phyloP scores from a whole-genome alignment of 345 rosid species.

The Linum lewisii region DNA sequence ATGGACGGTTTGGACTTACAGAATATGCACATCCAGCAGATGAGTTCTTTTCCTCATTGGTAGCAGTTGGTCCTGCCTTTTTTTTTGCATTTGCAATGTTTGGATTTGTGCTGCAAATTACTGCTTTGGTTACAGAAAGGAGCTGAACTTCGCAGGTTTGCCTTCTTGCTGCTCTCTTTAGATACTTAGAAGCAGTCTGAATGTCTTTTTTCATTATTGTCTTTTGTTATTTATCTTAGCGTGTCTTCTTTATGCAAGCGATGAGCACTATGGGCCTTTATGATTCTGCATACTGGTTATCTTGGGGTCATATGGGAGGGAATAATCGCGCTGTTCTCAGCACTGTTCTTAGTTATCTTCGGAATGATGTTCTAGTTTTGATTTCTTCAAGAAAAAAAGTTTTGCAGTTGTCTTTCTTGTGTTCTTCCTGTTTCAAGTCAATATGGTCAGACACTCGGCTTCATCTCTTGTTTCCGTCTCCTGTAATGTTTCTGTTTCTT shows the following conservation, averaged over 20 bases:
- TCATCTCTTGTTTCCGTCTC: not conserved
- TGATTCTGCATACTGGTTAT: slow-evolving; percentile 81
- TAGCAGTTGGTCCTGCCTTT: slow-evolving; percentile 55
- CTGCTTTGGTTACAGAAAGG: slow-evolving; percentile 73
- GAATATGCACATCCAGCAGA: slow-evolving; percentile 79
- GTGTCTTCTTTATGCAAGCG: slow-evolving; percentile 34
- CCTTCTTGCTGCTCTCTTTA: slow-evolving; percentile 6
- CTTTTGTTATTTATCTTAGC: slow-evolving; percentile 1
- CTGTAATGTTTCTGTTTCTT: slow-evolving; percentile 4
- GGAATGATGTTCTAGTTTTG: slow-evolving; percentile 94
- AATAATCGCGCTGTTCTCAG: slow-evolving; percentile 47
- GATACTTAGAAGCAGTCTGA: slow-evolving; percentile 3
- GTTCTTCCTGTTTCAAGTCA: slow-evolving; percentile 77
- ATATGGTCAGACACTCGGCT: slow-evolving; percentile 44
- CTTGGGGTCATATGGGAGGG: slow-evolving; percentile 93
- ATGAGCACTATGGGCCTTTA: slow-evolving; percentile 87
- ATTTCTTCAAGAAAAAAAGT: slow-evolving; percentile 77
- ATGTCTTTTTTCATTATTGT: not conserved
- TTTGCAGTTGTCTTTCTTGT: slow-evolving; percentile 63
- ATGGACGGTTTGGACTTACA: slow-evolving; percentile 71
- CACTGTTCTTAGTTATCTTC: slow-evolving; percentile 65
- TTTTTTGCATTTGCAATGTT: slow-evolving; percentile 92
- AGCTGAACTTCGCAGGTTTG: slow-evolving; percentile 96
- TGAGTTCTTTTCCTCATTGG: slow-evolving; percentile 33
- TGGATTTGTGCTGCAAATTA: slow-evolving; percentile 73